Conservation (phyloP, 2,329 filamentous ascomycete genomes). For the Zymoseptoria ardabiliae region DNA sequence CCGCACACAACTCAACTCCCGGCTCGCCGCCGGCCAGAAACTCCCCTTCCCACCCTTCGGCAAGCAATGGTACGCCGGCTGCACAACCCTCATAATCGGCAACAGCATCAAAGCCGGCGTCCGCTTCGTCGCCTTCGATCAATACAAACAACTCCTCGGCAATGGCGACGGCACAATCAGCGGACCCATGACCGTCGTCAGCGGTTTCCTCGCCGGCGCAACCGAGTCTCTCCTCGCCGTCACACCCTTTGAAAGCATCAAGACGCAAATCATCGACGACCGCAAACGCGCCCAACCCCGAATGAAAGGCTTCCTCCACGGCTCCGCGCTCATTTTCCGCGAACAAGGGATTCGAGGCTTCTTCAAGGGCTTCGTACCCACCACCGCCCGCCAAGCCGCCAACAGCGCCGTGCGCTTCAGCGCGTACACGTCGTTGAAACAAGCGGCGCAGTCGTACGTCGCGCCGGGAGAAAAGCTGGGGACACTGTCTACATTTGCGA, state of each 20-base stretch:
- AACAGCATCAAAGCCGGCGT: constrained; percentile 96
- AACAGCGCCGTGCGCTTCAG: constrained; percentile 90
- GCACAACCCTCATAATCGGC: constrained; percentile 91
- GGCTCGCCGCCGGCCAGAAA: constrained; percentile 73
- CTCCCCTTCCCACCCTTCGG: constrained; percentile 93
- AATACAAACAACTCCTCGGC: constrained; percentile 76
- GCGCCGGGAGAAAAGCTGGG: constrained; percentile 93
- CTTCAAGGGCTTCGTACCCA: constrained; percentile 94
- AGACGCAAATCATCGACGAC: constrained; percentile 97
- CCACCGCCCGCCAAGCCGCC: constrained; percentile 86
- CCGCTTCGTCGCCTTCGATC: constrained; percentile 92
- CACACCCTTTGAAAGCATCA: constrained; percentile 95
- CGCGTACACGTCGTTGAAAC: constrained; percentile 87
- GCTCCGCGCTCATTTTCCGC: constrained; percentile 74
- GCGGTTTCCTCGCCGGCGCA: constrained; percentile 88
- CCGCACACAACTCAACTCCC: constrained; percentile 82
- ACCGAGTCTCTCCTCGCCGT: constrained; percentile 91
- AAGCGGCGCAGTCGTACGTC: constrained; percentile 86
- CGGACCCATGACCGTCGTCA: constrained; percentile 82
- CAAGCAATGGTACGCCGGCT: constrained; percentile 92
- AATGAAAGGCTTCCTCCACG: constrained; percentile 87
- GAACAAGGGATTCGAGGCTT: constrained; percentile 87
- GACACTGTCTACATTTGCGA: constrained; percentile 76
- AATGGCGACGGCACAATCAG: constrained; percentile 83
- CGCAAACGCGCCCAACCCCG: constrained; percentile 78